Evolutionary conservation across 2,329 filamentous ascomycete species (phyloP).

Genomic region (Aureobasidium lini): DNA sequence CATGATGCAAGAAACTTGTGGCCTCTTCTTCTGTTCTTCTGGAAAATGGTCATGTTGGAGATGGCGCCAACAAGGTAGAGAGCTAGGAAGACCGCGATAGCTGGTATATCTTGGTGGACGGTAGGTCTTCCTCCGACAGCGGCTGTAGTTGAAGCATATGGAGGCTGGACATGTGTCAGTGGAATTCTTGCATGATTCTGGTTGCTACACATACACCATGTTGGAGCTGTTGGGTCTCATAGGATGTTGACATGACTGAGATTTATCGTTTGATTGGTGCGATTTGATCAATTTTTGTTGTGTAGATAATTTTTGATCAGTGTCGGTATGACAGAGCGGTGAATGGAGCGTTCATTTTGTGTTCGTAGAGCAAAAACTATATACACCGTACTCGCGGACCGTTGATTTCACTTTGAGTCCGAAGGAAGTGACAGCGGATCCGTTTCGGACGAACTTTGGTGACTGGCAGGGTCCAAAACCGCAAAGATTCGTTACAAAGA

Average conservation of each 20-base stretch:
- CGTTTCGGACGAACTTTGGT: neutral
- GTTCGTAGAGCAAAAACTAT: neutral
- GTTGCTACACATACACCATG: slow-evolving; percentile 15
- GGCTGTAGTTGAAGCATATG: slow-evolving; percentile 23
- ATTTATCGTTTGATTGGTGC: neutral
- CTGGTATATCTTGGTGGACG: slow-evolving; percentile 33
- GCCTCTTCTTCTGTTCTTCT: slow-evolving; percentile 29
- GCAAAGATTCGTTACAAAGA: no score
- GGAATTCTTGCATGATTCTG: no score
- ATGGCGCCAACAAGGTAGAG: slow-evolving; percentile 35
- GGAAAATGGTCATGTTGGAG: slow-evolving; percentile 36
- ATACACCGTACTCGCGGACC: neutral
- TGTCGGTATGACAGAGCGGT: neutral
- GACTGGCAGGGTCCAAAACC: neutral
- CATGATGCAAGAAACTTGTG: slow-evolving; percentile 37
- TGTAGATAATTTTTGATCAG: neutral
- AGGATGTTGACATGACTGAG: neutral
- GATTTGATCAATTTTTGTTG: neutral
- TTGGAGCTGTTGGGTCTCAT: neutral
- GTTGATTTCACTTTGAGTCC: neutral
- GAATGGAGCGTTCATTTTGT: neutral
- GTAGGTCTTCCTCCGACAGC: slow-evolving; percentile 31
- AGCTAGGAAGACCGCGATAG: slow-evolving; percentile 33
- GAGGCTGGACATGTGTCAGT: slow-evolving; percentile 15
- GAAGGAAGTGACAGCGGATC: neutral